Conservation (phyloP, 2,329 filamentous ascomycete species). For the Fusarium transvaalense region DNA sequence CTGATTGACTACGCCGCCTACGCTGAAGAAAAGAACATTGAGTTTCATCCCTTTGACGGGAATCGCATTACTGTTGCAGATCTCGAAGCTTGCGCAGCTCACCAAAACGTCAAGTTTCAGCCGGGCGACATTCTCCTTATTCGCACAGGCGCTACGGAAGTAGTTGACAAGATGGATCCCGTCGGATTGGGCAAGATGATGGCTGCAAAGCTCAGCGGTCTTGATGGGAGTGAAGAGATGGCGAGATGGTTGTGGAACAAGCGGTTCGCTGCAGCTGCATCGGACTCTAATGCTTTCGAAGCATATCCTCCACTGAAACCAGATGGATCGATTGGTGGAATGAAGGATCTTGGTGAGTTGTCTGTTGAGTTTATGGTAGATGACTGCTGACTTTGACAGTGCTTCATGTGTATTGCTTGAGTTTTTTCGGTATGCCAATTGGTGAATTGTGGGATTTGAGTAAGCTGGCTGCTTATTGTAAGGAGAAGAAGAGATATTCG, state of each 20-base stretch:
- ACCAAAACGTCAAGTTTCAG: constrained; percentile 72
- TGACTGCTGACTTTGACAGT: constrained; percentile 46
- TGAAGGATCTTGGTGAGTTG: constrained; percentile 54
- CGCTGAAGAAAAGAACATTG: constrained; percentile 62
- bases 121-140: constrained; percentile 76
- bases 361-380: rapidly evolving
- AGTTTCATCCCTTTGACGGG: constrained; percentile 64
- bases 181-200: constrained; percentile 54
- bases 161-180: constrained; percentile 62
- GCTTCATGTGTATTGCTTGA: constrained; percentile 63
- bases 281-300: constrained; percentile 74
- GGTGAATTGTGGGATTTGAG: constrained; percentile 70
- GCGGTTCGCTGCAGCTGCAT: constrained; percentile 74
- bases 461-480: constrained; percentile 65
- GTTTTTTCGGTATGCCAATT: constrained; percentile 65
- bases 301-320: constrained; percentile 66
- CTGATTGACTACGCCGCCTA: constrained; percentile 67
- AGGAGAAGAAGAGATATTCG: constrained; percentile 64
- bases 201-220: constrained; percentile 51
- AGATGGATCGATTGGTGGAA: constrained; percentile 53
- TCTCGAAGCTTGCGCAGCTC: constrained; percentile 68
- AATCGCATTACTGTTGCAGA: constrained; percentile 67
- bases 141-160: constrained; percentile 71
- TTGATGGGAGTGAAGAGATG: constrained; percentile 64
- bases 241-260: constrained; percentile 77